phyloP scores from a whole-genome alignment of 768 basidiomycete genomes.

The Exidia glandulosa region DNA sequence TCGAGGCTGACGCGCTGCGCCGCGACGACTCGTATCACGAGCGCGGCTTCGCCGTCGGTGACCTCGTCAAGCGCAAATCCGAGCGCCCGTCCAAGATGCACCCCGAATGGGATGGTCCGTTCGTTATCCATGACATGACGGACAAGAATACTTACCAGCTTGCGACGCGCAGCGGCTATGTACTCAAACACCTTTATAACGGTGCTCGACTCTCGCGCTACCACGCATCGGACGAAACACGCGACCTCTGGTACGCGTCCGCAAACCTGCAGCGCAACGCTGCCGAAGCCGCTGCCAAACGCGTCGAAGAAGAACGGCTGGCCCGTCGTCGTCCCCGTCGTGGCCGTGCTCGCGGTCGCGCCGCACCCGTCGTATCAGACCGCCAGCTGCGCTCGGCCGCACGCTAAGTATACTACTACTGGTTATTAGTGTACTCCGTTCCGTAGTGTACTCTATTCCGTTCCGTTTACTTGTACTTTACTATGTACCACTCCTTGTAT shows the following conservation, averaged over 20 bases:
- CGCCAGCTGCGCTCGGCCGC: no score
- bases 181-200: background rate
- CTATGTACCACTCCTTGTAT: no score
- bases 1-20: conserved; percentile 8
- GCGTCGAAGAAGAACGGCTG: background rate
- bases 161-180: conserved; percentile 2
- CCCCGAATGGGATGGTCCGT: conserved; percentile 15
- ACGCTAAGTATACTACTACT: no score
- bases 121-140: conserved; percentile 1
- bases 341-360: no score
- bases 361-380: background rate
- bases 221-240: background rate
- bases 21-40: conserved; percentile 9
- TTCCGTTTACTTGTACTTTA: no score
- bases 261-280: background rate
- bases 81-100: conserved; percentile 12
- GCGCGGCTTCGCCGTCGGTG: conserved; percentile 10
- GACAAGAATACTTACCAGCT: conserved; percentile 15
- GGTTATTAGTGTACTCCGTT: no score
- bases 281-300: background rate
- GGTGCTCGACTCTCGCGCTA: background rate
- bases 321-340: no score
- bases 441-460: no score
- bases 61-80: conserved; percentile 10
- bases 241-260: background rate